Evolutionary conservation across 306 rosid genomes (phyloP).

Genomic region (Alnus glutinosa): DNA sequence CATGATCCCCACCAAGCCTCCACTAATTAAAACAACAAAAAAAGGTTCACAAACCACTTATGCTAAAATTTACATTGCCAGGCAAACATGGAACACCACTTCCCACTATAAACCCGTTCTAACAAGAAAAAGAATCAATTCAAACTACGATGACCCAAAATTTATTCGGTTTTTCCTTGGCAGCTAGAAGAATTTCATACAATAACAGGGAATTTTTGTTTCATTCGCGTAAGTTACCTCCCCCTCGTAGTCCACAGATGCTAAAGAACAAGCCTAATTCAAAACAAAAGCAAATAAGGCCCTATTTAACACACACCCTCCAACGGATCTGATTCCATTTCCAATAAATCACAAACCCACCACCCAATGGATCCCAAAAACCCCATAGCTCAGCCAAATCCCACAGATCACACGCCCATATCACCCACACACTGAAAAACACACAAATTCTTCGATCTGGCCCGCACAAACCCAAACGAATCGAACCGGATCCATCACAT

Average conservation of each 20-base stretch:
- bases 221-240: neutral
- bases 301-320: neutral
- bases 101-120: neutral
- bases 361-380: slow-evolving; percentile 31
- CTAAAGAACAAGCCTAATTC: neutral
- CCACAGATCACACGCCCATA: slow-evolving; percentile 32
- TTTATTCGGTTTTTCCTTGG: neutral
- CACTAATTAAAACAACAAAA: neutral
- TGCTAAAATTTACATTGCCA: neutral
- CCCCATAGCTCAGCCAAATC: slow-evolving; percentile 25
- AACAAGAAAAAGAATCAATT: neutral
- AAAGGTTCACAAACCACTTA: neutral
- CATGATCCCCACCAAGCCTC: neutral
- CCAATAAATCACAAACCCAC: slow-evolving; percentile 3
- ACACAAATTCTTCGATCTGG: slow-evolving; percentile 3
- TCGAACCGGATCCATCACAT: slow-evolving; percentile 44
- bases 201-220: neutral
- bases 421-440: neutral
- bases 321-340: slow-evolving; percentile 23
- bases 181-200: neutral
- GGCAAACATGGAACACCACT: neutral
- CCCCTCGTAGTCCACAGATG: neutral
- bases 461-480: slow-evolving; percentile 9
- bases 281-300: neutral
- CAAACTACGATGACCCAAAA: neutral